Conservation (phyloP, 306 rosid species). For the Sicyos edulis region DNA sequence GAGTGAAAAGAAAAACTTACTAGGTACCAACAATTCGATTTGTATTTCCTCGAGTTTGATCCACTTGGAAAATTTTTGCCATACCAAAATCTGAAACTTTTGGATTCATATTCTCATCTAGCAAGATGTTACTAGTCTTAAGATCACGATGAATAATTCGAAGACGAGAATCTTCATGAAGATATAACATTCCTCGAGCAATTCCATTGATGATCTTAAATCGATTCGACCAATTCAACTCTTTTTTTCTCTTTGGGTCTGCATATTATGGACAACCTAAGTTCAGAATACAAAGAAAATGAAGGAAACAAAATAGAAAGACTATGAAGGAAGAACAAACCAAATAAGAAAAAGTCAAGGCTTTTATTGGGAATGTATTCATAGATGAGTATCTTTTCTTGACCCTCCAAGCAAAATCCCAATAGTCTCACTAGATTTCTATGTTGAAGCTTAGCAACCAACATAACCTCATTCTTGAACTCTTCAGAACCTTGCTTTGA, state of each 20-base stretch:
- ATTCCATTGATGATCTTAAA: slow-evolving; percentile 29
- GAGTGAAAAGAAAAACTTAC: slow-evolving; percentile 26
- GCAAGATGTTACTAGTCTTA: slow-evolving; percentile 34
- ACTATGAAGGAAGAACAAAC: slow-evolving; percentile 22
- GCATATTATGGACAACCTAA: background rate
- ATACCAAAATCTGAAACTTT: slow-evolving; percentile 45
- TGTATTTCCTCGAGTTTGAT: slow-evolving; percentile 37
- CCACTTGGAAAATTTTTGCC: slow-evolving; percentile 29
- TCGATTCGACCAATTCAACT: slow-evolving; percentile 37
- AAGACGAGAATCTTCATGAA: slow-evolving; percentile 37
- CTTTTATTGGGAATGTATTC: slow-evolving; percentile 65
- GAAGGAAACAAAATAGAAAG: background rate
- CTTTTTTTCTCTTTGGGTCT: slow-evolving; percentile 23
- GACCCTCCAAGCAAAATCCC: slow-evolving; percentile 50
- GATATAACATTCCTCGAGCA: slow-evolving; percentile 30
- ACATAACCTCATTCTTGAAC: slow-evolving; percentile 55
- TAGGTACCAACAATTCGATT: slow-evolving; percentile 30
- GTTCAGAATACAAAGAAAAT: no score
- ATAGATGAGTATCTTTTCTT: slow-evolving; percentile 54
- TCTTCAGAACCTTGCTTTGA: slow-evolving; percentile 55
- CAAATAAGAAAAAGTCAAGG: slow-evolving; percentile 50
- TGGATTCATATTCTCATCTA: slow-evolving; percentile 36
- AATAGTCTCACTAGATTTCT: slow-evolving; percentile 57
- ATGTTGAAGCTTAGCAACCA: slow-evolving; percentile 63
- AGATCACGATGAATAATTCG: slow-evolving; percentile 35